Conservation (phyloP, 1,139 yeast species). For the Hyphopichia pseudoburtonii region DNA sequence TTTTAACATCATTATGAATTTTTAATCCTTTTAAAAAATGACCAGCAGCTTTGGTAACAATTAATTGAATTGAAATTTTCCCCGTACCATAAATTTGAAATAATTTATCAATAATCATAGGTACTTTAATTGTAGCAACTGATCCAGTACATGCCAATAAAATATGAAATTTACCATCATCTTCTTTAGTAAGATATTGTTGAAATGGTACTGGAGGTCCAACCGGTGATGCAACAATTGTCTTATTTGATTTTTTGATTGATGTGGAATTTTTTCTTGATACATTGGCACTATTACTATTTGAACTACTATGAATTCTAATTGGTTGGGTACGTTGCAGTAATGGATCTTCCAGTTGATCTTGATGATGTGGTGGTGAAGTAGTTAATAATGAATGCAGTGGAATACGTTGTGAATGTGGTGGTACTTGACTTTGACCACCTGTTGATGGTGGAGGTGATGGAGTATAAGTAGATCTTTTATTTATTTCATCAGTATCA, state of each 20-base stretch:
- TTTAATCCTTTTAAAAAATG: slow-evolving; percentile 80
- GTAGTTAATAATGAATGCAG: neutral
- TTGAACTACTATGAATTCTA: slow-evolving; percentile 12
- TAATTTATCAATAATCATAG: slow-evolving; percentile 78
- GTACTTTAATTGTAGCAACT: slow-evolving; percentile 93
- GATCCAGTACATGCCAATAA: slow-evolving; percentile 93
- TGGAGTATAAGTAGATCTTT: slow-evolving; percentile 9
- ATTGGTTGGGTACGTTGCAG: slow-evolving; percentile 17
- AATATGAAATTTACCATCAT: slow-evolving; percentile 81
- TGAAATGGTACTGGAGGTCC: slow-evolving; percentile 77
- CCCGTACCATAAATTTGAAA: slow-evolving; percentile 72
- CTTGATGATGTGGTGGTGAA: slow-evolving; percentile 8
- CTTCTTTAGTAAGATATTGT: slow-evolving; percentile 66
- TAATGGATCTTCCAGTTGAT: neutral
- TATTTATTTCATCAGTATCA: neutral
- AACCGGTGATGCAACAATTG: slow-evolving; percentile 51
- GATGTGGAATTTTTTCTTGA: slow-evolving; percentile 20
- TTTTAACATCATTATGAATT: slow-evolving; percentile 76
- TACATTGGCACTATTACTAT: slow-evolving; percentile 9
- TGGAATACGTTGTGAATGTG: neutral
- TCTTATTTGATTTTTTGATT: slow-evolving; percentile 30
- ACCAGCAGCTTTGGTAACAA: slow-evolving; percentile 79
- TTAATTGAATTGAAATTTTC: slow-evolving; percentile 77
- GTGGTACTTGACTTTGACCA: slow-evolving; percentile 4
- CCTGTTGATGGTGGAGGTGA: slow-evolving; percentile 8